These are phyloP conservation scores for Umbelopsis isabellina DNA, from an alignment of 192 early-diverging fungal genomes.

Conservation along the genomic window DNA sequence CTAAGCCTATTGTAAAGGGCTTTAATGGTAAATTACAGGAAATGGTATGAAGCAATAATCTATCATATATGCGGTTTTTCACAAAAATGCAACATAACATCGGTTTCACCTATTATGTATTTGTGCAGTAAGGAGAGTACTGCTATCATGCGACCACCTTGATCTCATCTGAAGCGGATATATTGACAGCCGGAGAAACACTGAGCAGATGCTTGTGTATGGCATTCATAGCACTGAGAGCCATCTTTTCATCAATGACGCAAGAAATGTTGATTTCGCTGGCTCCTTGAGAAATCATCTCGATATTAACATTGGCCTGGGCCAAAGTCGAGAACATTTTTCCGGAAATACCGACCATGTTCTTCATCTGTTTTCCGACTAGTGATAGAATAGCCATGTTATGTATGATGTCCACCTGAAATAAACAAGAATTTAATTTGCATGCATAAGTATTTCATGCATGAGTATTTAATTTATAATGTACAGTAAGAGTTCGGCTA, in stretches of 20 bases:
- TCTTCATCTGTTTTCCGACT: slow-evolving; percentile 88
- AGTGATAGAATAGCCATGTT: slow-evolving; percentile 91
- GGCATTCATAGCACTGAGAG: slow-evolving; percentile 68
- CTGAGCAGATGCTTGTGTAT: slow-evolving; percentile 74
- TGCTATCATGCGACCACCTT: background rate
- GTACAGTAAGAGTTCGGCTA: background rate
- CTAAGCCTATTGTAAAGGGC: no score
- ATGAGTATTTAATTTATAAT: no score
- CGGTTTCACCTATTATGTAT: background rate
- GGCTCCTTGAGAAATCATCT: slow-evolving; percentile 94
- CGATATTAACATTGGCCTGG: slow-evolving; percentile 81
- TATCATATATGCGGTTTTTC: no score
- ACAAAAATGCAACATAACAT: no score
- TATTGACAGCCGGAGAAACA: slow-evolving; percentile 12
- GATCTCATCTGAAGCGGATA: background rate
- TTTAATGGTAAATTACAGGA: no score
- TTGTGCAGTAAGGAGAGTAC: background rate
- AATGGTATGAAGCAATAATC: no score
- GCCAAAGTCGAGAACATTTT: slow-evolving; percentile 86
- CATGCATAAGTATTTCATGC: no score
- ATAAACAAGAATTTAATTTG: slow-evolving; percentile 43
- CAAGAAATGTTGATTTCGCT: slow-evolving; percentile 94
- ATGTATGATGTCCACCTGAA: slow-evolving; percentile 44
- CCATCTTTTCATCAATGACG: slow-evolving; percentile 71
- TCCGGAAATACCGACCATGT: slow-evolving; percentile 84